Percentiles rank a stretch among this genome's conserved stretches.
Evolutionary conservation across 208 protist species (phyloP).

Genomic region (Trypanosomatidae sp.): DNA sequence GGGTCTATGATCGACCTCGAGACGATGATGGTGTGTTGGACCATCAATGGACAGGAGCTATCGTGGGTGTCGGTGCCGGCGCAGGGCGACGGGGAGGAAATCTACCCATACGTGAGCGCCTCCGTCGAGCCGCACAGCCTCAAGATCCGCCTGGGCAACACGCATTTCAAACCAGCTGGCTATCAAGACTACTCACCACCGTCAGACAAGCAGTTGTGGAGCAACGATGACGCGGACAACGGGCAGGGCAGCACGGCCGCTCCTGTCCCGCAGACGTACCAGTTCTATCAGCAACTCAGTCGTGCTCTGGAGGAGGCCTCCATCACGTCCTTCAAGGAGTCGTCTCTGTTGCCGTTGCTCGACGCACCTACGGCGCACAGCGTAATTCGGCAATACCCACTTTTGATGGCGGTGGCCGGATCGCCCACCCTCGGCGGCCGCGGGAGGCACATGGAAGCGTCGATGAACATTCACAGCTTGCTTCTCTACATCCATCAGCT

Average conservation of each 20-base stretch:
- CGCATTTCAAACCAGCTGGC: slow-evolving; percentile 72
- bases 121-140: slow-evolving; percentile 58
- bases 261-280: slow-evolving; percentile 46
- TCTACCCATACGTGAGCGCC: slow-evolving; percentile 90
- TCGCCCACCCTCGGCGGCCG: neutral
- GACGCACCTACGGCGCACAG: slow-evolving; percentile 22
- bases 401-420: slow-evolving; percentile 10
- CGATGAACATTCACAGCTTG: slow-evolving; percentile 12
- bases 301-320: slow-evolving; percentile 46
- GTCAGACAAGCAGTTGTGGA: slow-evolving; percentile 31
- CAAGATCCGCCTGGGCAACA: slow-evolving; percentile 69
- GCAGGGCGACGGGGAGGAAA: slow-evolving; percentile 73
- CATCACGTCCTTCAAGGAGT: slow-evolving; percentile 32
- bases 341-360: slow-evolving; percentile 26
- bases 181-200: slow-evolving; percentile 73
- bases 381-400: slow-evolving; percentile 39
- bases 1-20: slow-evolving; percentile 82
- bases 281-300: slow-evolving; percentile 80
- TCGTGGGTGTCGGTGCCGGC: slow-evolving; percentile 74
- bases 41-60: slow-evolving; percentile 81
- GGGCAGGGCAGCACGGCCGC: neutral
- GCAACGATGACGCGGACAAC: slow-evolving; percentile 1
- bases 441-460: neutral
- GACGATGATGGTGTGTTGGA: slow-evolving; percentile 86
- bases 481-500: slow-evolving; percentile 75